Conservation (phyloP, 345 rosid genomes). For the Camelina neglecta region DNA sequence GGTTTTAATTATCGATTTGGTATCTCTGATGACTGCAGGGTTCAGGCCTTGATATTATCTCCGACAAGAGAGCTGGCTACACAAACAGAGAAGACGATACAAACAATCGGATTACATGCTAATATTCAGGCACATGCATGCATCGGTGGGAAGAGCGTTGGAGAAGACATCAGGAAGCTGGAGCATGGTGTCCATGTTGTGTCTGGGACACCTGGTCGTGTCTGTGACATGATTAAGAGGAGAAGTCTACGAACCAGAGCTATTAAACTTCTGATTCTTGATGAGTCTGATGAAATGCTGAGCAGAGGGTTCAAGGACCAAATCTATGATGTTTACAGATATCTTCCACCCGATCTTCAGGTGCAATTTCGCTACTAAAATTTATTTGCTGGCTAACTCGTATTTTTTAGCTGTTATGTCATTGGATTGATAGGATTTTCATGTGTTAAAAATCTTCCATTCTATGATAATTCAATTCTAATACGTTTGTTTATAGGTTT, state of each 20-base stretch:
- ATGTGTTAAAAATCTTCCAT: neutral
- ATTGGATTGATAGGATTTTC: neutral
- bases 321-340: constrained; percentile 91
- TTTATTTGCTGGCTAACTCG: neutral
- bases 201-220: constrained; percentile 98
- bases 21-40: constrained; percentile 50
- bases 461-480: neutral
- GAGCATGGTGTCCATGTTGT: constrained; percentile 65
- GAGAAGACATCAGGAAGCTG: constrained; percentile 90
- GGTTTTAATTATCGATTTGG: neutral
- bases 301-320: constrained; percentile 99
- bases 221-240: constrained; percentile 98
- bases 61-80: constrained; percentile 95
- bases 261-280: constrained; percentile 58
- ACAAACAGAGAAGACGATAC: constrained; percentile 86
- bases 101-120: constrained; percentile 73
- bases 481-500: constrained; percentile 55
- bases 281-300: constrained; percentile 98
- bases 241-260: constrained; percentile 92
- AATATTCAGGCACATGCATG: constrained; percentile 87
- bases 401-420: constrained; percentile 16
- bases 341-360: constrained; percentile 99
- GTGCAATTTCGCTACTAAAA: constrained; percentile 41
- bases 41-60: constrained; percentile 92
- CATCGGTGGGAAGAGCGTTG: constrained; percentile 95